Conservation (phyloP, 148 eudicot genomes). For the Chenopodium album region DNA sequence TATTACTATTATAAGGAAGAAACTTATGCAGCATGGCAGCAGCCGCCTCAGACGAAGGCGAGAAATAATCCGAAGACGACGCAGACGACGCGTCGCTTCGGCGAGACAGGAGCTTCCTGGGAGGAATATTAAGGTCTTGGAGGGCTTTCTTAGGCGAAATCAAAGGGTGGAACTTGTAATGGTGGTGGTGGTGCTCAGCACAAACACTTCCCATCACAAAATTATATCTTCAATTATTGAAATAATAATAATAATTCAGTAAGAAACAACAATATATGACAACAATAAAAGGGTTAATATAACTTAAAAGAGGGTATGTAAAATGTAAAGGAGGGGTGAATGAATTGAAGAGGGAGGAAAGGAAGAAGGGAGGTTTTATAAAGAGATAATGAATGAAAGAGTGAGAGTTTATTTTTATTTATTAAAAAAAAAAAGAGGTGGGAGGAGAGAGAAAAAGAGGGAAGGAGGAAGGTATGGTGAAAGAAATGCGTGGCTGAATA, state of each 20-base stretch:
- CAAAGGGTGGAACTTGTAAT: constrained; percentile 35
- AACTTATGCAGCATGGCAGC: constrained; percentile 2
- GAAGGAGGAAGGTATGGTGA: constrained; percentile 34
- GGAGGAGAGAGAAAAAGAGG: neutral
- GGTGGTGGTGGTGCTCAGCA: constrained; percentile 18
- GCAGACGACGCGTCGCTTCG: constrained; percentile 19
- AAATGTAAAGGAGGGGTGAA: too few species aligned
- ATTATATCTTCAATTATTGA: too few species aligned
- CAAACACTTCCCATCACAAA: constrained; percentile 47
- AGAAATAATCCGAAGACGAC: neutral
- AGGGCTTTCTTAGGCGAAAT: constrained; percentile 39
- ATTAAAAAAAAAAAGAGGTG: too few species aligned
- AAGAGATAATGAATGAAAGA: neutral
- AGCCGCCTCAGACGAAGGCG: neutral
- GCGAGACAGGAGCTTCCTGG: constrained; percentile 55
- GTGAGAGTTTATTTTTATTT: neutral
- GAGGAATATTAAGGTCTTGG: constrained; percentile 72
- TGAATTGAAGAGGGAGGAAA: too few species aligned
- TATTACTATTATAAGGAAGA: neutral
- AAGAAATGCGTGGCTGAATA: constrained; percentile 58
- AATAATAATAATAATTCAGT: too few species aligned
- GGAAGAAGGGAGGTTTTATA: too few species aligned
- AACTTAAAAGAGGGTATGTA: too few species aligned
- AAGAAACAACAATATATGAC: too few species aligned
- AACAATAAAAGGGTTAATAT: too few species aligned